Evolutionary conservation across 1,139 yeast species (phyloP).

Genomic region (Geotrichum siamense): DNA sequence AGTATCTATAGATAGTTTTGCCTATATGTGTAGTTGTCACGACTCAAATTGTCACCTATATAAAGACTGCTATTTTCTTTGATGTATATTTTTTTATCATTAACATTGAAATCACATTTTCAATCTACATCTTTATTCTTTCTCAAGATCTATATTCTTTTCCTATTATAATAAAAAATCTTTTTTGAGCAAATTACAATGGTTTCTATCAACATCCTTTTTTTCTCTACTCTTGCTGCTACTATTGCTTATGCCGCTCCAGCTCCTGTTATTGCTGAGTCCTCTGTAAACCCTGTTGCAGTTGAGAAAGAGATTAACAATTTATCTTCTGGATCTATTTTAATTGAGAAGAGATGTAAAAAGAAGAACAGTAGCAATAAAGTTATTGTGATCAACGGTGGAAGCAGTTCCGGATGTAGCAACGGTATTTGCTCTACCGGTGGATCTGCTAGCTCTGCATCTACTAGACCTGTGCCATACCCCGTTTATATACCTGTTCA

Average conservation of each 20-base stretch:
- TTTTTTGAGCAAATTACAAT: background rate
- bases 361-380: background rate
- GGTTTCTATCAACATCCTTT: background rate
- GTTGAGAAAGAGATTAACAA: background rate
- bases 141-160: too few relatives aligned
- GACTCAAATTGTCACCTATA: too few relatives aligned
- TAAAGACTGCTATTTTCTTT: too few relatives aligned
- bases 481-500: conserved; percentile 2
- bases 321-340: background rate
- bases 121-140: too few relatives aligned
- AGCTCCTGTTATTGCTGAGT: background rate
- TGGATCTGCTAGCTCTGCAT: too few relatives aligned
- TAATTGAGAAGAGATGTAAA: background rate
- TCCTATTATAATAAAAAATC: too few relatives aligned
- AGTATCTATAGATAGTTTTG: too few relatives aligned
- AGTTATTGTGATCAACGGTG: background rate
- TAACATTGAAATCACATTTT: too few relatives aligned
- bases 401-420: background rate
- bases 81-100: too few relatives aligned
- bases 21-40: too few relatives aligned
- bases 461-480: background rate
- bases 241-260: background rate
- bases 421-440: background rate
- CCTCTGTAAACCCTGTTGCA: background rate
- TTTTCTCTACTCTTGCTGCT: background rate